phyloP scores from a whole-genome alignment of 306 rosid genomes.

The Lathyrus oleraceus region DNA sequence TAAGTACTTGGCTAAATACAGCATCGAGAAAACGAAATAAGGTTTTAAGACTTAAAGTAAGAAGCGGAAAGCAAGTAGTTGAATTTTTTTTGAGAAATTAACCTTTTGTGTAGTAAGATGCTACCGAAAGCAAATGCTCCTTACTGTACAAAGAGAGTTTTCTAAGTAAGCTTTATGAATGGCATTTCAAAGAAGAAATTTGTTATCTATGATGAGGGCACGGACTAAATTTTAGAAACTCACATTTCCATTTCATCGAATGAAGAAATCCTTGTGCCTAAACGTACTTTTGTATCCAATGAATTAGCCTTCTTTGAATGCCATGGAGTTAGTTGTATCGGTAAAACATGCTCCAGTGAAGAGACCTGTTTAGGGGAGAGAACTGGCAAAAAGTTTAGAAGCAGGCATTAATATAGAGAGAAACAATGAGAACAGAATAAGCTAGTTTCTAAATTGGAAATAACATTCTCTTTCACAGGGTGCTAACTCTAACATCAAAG shows the following conservation, averaged over 20 bases:
- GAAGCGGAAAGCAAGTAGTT: constrained; percentile 30
- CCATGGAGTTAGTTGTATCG: constrained; percentile 52
- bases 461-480: constrained; percentile 11
- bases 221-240: constrained; percentile 41
- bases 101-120: constrained; percentile 70
- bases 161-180: constrained; percentile 7
- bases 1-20: constrained; percentile 69
- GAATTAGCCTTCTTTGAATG: constrained; percentile 49
- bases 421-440: not conserved
- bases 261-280: constrained; percentile 80
- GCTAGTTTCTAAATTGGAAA: constrained; percentile 12
- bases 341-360: constrained; percentile 73
- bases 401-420: constrained; percentile 38
- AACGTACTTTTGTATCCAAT: constrained; percentile 45
- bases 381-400: constrained; percentile 74
- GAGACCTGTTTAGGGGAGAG: constrained; percentile 87
- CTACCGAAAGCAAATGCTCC: constrained; percentile 68
- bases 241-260: constrained; percentile 66
- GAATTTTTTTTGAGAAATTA: constrained; percentile 21
- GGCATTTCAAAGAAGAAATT: constrained; percentile 31
- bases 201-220: constrained; percentile 14
- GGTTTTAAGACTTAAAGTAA: constrained; percentile 15
- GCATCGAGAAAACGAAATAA: constrained; percentile 30
- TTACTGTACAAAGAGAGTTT: constrained; percentile 29
- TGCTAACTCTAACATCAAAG: not conserved